Evolutionary conservation across 345 rosid genomes (phyloP).

Genomic region (Eucalyptus marginata): DNA sequence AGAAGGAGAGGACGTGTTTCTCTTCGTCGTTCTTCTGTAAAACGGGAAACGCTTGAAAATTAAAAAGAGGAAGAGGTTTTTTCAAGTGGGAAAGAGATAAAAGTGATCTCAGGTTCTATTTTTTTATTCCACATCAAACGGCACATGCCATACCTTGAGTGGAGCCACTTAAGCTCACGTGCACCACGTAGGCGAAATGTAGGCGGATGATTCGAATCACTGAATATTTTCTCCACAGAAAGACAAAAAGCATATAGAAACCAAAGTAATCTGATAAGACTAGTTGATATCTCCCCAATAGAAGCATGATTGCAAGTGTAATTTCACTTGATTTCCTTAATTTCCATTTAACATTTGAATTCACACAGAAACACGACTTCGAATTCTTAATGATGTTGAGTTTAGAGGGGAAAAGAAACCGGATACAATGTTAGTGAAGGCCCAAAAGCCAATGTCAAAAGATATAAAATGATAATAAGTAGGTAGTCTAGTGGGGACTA

Average conservation of each 20-base stretch:
- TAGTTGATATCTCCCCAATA: not conserved
- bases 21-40: too few relatives aligned
- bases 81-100: too few relatives aligned
- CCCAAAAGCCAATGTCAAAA: not conserved
- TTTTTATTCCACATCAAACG: too few relatives aligned
- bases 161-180: too few relatives aligned
- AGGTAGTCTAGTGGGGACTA: not conserved
- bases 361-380: not conserved
- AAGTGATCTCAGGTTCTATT: too few relatives aligned
- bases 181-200: too few relatives aligned
- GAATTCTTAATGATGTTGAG: not conserved
- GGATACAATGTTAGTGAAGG: not conserved
- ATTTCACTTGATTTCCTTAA: not conserved
- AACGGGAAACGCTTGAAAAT: too few relatives aligned
- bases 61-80: too few relatives aligned
- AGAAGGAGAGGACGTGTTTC: too few relatives aligned
- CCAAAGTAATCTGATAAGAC: not conserved
- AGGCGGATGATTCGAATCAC: too few relatives aligned
- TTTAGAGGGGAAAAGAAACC: not conserved
- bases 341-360: not conserved
- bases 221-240: not conserved
- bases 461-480: not conserved
- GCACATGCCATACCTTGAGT: fast-evolving
- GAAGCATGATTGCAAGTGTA: not conserved
- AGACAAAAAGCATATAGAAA: not conserved